phyloP scores from a whole-genome alignment of 495 filamentous ascomycete species.

The Annulohypoxylon maeteangense region DNA sequence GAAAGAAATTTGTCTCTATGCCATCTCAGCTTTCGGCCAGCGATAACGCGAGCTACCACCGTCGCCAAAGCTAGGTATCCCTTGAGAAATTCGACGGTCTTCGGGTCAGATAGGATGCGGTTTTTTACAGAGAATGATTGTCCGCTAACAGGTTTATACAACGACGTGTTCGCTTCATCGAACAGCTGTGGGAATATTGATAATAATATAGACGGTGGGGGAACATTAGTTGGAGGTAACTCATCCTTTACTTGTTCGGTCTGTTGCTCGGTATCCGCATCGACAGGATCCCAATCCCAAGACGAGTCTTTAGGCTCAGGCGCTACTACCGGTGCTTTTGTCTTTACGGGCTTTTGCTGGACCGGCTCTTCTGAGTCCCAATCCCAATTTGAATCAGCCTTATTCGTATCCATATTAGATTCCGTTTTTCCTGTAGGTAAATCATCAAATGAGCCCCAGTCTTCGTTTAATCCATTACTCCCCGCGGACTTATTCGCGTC shows the following conservation, averaged over 20 bases:
- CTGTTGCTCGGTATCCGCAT: slow-evolving; percentile 30
- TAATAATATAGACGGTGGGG: slow-evolving; percentile 85
- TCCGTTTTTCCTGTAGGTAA: slow-evolving; percentile 47
- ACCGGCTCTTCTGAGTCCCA: slow-evolving; percentile 53
- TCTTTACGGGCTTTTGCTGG: slow-evolving; percentile 26
- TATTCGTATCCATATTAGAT: slow-evolving; percentile 26
- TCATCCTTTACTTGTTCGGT: slow-evolving; percentile 41
- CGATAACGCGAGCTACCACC: slow-evolving; percentile 81
- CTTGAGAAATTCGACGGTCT: slow-evolving; percentile 64
- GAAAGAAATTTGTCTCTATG: slow-evolving; percentile 85
- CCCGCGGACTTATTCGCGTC: slow-evolving; percentile 30
- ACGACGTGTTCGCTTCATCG: slow-evolving; percentile 60
- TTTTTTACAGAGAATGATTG: slow-evolving; percentile 65
- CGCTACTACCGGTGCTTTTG: background rate
- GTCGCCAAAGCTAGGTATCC: slow-evolving; percentile 67
- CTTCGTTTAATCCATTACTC: slow-evolving; percentile 56
- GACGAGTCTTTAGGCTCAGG: slow-evolving; percentile 27
- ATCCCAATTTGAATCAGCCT: slow-evolving; percentile 49
- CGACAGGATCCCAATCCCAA: slow-evolving; percentile 47
- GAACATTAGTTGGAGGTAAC: slow-evolving; percentile 83
- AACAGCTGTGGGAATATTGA: slow-evolving; percentile 76
- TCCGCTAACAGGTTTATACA: slow-evolving; percentile 66
- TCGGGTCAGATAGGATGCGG: slow-evolving; percentile 64
- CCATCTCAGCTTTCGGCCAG: slow-evolving; percentile 88
- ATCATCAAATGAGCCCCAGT: slow-evolving; percentile 70